A percentile compares a stretch with the other conserved stretches of the same genome.
Evolutionary conservation across 116 monocot genomes (phyloP).

Genomic region (Cymodocea nodosa): DNA sequence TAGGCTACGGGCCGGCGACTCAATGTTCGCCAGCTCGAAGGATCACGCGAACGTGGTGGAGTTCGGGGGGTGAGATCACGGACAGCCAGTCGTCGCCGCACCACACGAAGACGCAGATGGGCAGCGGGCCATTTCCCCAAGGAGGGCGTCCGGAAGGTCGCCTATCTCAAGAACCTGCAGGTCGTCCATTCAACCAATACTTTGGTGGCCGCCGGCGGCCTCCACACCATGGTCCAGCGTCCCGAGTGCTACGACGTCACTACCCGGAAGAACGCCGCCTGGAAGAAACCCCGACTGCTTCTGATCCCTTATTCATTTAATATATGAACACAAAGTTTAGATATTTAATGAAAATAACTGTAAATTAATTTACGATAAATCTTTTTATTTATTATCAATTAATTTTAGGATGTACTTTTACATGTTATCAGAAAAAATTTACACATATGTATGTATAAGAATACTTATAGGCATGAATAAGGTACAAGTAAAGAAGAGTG

Average conservation of each 20-base stretch:
- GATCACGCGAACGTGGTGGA: slow-evolving; percentile 63
- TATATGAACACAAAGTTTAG: too few relatives aligned
- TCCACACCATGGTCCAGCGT: slow-evolving; percentile 41
- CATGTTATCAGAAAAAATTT: too few relatives aligned
- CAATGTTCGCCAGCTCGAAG: slow-evolving; percentile 56
- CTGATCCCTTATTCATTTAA: too few relatives aligned
- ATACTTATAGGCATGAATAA: too few relatives aligned
- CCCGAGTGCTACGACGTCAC: slow-evolving; percentile 48
- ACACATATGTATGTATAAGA: too few relatives aligned
- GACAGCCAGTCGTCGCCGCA: slow-evolving; percentile 34
- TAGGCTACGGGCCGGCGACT: slow-evolving; percentile 79
- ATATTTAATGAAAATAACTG: too few relatives aligned
- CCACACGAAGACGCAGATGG: slow-evolving; percentile 58
- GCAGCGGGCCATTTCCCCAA: slow-evolving; percentile 46
- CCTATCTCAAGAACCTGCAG: slow-evolving; percentile 61
- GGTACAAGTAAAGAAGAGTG: too few relatives aligned
- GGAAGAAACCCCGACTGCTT: slow-evolving; percentile 44
- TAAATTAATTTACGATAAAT: too few relatives aligned
- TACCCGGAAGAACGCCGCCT: slow-evolving; percentile 33
- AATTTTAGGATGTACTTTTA: too few relatives aligned
- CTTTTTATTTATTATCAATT: too few relatives aligned
- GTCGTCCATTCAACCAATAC: slow-evolving; percentile 62
- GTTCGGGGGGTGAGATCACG: slow-evolving; percentile 72
- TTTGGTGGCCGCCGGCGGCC: slow-evolving; percentile 26
- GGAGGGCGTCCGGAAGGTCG: slow-evolving; percentile 33